Percentiles rank a stretch among this genome's conserved stretches.
phyloP scores from a whole-genome alignment of 2,329 filamentous ascomycete species.

The Ophiocordyceps camponoti-leonardi region DNA sequence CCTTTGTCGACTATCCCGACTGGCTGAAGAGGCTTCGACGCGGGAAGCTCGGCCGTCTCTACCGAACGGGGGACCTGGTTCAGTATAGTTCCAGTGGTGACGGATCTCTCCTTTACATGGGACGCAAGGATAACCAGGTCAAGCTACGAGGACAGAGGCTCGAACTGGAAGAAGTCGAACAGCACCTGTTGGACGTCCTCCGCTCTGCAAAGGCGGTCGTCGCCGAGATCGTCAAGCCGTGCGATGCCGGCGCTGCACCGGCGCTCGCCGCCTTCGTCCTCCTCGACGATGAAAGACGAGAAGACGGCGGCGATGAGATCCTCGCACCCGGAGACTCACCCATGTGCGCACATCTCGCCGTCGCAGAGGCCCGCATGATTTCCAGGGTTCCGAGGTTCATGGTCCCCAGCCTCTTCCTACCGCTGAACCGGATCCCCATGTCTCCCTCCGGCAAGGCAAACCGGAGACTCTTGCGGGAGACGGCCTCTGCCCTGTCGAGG shows the following conservation, averaged over 20 bases:
- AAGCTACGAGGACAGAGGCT: constrained; percentile 8
- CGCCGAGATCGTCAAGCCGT: constrained; percentile 1
- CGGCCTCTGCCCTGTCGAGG: background rate
- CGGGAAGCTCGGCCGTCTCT: constrained; percentile 5
- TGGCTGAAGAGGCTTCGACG: constrained; percentile 3
- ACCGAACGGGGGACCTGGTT: constrained; percentile 7
- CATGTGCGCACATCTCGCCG: background rate
- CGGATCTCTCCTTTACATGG: constrained; percentile 4
- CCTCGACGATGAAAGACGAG: background rate
- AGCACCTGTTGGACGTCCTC: background rate
- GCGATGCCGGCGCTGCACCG: background rate
- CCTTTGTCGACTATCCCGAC: constrained; percentile 10
- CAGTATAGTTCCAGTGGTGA: constrained; percentile 4
- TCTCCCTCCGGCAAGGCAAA: background rate
- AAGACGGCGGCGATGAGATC: background rate
- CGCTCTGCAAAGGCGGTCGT: background rate
- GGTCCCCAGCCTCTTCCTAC: constrained; percentile 3
- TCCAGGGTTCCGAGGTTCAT: constrained; percentile 2
- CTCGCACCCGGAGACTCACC: background rate
- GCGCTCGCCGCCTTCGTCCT: constrained; percentile 1
- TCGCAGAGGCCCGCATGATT: background rate
- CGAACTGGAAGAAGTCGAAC: constrained; percentile 8
- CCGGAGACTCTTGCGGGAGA: constrained; percentile 1
- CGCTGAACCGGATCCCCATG: background rate
- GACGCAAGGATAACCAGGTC: constrained; percentile 7